These are phyloP conservation scores for Ascochyta fabae DNA, from an alignment of 2,329 filamentous ascomycete species.

Conservation along the genomic window DNA sequence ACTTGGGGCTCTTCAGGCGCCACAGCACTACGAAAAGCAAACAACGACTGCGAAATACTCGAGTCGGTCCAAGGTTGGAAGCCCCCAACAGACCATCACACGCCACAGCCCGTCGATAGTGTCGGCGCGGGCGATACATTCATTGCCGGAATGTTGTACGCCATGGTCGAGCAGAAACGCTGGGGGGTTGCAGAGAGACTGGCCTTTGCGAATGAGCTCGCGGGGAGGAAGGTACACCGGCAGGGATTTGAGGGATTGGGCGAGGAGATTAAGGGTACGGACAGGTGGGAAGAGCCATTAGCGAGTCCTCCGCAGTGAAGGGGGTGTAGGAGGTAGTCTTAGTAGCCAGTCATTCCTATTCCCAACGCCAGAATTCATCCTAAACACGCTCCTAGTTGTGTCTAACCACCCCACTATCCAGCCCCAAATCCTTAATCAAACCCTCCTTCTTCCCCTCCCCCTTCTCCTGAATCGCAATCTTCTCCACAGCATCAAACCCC, in stretches of 20 bases:
- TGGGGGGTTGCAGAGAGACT: conserved; percentile 61
- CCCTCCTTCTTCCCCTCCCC: conserved; percentile 22
- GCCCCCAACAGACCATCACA: background rate
- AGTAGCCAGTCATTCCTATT: too few relatives aligned
- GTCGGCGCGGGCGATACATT: conserved; percentile 80
- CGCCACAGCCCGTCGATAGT: conserved; percentile 57
- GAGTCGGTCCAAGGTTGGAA: conserved; percentile 24
- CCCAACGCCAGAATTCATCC: too few relatives aligned
- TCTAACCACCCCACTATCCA: conserved; percentile 8
- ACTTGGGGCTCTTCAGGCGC: conserved; percentile 67
- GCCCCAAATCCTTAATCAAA: background rate
- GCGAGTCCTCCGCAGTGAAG: too few relatives aligned
- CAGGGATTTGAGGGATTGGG: conserved; percentile 63
- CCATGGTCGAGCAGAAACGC: conserved; percentile 59
- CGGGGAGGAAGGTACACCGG: conserved; percentile 70
- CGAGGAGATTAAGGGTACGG: background rate
- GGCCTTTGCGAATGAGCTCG: conserved; percentile 69
- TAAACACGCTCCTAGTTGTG: background rate
- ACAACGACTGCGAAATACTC: conserved; percentile 10
- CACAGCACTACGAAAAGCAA: conserved; percentile 50
- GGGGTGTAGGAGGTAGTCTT: too few relatives aligned
- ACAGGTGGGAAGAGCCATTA: too few relatives aligned
- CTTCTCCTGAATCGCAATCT: conserved; percentile 61
- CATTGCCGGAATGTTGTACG: conserved; percentile 73
- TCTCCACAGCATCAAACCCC: conserved; percentile 80